A percentile compares a stretch with the other conserved stretches of the same genome.
phyloP scores from a whole-genome alignment of 2,329 filamentous ascomycete genomes.

The Penicillium rolfsii region DNA sequence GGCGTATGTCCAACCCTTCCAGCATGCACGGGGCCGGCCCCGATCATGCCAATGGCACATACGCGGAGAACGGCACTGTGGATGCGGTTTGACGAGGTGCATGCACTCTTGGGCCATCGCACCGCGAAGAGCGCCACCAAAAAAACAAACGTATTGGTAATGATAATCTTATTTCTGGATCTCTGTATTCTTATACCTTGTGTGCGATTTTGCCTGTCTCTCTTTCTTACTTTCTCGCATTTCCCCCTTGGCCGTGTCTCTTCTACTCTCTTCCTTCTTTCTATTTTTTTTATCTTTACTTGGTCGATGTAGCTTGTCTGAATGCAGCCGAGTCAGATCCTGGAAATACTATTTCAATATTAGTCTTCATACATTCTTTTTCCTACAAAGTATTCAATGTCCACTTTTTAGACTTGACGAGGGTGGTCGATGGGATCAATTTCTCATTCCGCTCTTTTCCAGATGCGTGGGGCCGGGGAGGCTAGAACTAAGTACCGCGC shows the following conservation, averaged over 20 bases:
- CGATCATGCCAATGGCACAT: conserved; percentile 37
- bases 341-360: conserved; percentile 3
- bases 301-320: not conserved
- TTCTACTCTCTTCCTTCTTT: conserved; percentile 11
- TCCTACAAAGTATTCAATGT: not conserved
- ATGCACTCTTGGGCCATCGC: not conserved
- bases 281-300: not conserved
- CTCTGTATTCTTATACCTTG: conserved; percentile 22
- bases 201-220: conserved; percentile 12
- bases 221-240: conserved; percentile 1
- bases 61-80: conserved; percentile 37
- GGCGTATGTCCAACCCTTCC: conserved; percentile 38
- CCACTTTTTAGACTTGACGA: not conserved
- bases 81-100: conserved; percentile 35
- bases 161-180: conserved; percentile 34
- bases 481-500: too few relatives aligned
- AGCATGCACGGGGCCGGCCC: conserved; percentile 41
- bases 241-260: conserved; percentile 2
- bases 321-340: not conserved
- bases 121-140: conserved; percentile 1
- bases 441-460: too few relatives aligned
- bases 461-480: not conserved
- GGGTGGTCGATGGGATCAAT: too few relatives aligned
- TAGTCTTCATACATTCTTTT: not conserved
- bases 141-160: conserved; percentile 30